These are phyloP conservation scores for Fusarium brachygibbosum DNA, from an alignment of 2,329 filamentous ascomycete species.

Conservation along the genomic window DNA sequence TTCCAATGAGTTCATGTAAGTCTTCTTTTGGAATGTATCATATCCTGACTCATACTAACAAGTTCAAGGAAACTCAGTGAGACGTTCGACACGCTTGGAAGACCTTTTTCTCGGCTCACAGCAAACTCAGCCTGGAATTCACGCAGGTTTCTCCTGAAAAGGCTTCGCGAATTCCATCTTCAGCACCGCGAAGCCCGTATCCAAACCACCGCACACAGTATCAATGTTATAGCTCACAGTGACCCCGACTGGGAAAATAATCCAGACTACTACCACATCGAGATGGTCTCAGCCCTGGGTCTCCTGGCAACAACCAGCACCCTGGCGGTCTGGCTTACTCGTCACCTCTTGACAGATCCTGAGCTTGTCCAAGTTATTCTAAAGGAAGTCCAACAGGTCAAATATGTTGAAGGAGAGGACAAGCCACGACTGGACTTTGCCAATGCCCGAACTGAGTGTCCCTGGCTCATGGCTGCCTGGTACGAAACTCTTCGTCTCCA, in stretches of 20 bases:
- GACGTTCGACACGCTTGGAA: constrained; percentile 49
- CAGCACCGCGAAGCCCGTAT: constrained; percentile 45
- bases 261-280: constrained; percentile 51
- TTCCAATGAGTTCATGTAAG: constrained; percentile 51
- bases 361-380: constrained; percentile 42
- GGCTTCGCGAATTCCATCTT: constrained; percentile 47
- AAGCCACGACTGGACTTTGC: constrained; percentile 40
- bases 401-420: constrained; percentile 24
- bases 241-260: constrained; percentile 51
- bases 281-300: constrained; percentile 52
- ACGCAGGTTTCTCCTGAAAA: constrained; percentile 44
- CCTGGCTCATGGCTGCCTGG: constrained; percentile 51
- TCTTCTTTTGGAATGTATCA: too few species aligned
- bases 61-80: constrained; percentile 47
- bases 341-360: constrained; percentile 45
- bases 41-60: too few species aligned
- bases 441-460: constrained; percentile 47
- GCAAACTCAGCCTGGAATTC: constrained; percentile 48
- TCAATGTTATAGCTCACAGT: constrained; percentile 51
- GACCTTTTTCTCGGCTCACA: constrained; percentile 47
- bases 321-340: constrained; percentile 50
- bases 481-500: constrained; percentile 52
- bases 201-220: constrained; percentile 47
- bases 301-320: constrained; percentile 52
- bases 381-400: constrained; percentile 43